Evolutionary conservation across 805 yeast genomes (phyloP), one percentile per base, ranked within the genome.

Genomic region (Saccharomycopsis schoenii): DNA sequence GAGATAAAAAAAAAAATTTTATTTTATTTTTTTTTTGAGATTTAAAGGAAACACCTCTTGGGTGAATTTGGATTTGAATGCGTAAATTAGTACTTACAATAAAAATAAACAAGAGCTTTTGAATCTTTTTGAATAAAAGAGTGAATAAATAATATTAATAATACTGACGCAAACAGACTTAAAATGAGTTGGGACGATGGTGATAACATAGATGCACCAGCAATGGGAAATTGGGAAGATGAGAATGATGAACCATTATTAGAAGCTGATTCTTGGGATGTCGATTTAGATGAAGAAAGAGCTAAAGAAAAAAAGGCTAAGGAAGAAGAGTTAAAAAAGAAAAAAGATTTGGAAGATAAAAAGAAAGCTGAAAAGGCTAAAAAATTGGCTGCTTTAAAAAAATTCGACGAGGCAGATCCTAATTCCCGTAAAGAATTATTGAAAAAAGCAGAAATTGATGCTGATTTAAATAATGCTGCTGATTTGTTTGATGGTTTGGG

Each of bases 401-500:
- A 84, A 55, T 79, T 88, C 64, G 93, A 87, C 64, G 76, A 76
- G 17, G 81, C 88, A 50, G 96, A 89, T 71, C 88, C 83, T 66
- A 78, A 77, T 64, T 85, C 93, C n/a, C 80, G 89, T 69, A 82
- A 77, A 67, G 91, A 87, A 69, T 73, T 91, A 73, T 78, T 88
- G 73, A 85, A 79, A 69, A 78, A 86, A 71, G 96, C 94, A 21
- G 96, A 93, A 74, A 69, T 89, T 62, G 85, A 83, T 56, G 82
- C 96, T 34, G 99, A 93, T 75, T 78, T 93, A 72, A 89, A 89
- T 73, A 89, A 89, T 71, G 98, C 99, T 37, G 93, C 96, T 9
- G 96, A 89, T 68, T 77, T 93, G 67, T 90, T 93, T 71, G 96
- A 91, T 39, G 90, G 89, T 15, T 72, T 80, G 60, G 79, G 79